These are phyloP conservation scores for Rhizopogon sp. DNA, from an alignment of 768 basidiomycete species.

Conservation along the genomic window DNA sequence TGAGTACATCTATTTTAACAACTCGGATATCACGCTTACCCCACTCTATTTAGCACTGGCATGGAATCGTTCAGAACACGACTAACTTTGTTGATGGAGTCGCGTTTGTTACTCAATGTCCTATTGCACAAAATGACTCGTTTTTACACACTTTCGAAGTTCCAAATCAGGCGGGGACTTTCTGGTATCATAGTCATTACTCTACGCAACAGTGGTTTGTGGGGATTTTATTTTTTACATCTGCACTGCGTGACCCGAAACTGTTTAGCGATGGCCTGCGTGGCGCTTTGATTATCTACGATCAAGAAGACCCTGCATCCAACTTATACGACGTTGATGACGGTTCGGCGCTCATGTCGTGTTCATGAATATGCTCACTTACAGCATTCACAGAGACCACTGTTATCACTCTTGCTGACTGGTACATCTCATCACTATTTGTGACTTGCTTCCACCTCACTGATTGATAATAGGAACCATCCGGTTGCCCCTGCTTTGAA, in stretches of 20 bases:
- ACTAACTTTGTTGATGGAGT: conserved; percentile 43
- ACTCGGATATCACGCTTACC: background rate
- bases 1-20: conserved; percentile 4
- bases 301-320: conserved; percentile 33
- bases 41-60: conserved; percentile 44
- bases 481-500: conserved; percentile 11
- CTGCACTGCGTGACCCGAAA: conserved; percentile 16
- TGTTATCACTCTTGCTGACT: conserved; percentile 37
- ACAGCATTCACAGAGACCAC: conserved; percentile 26
- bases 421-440: conserved; percentile 14
- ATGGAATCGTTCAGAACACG: conserved; percentile 42
- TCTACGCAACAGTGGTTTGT: conserved; percentile 30
- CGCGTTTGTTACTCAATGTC: conserved; percentile 32
- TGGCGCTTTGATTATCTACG: conserved; percentile 37
- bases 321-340: conserved; percentile 40
- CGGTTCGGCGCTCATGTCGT: conserved; percentile 18
- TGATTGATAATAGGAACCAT: conserved; percentile 1
- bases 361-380: conserved; percentile 5
- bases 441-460: background rate
- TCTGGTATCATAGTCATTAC: conserved; percentile 33
- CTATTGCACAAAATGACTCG: conserved; percentile 18
- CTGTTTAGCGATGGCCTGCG: conserved; percentile 32
- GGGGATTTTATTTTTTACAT: conserved; percentile 15
- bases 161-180: conserved; percentile 19
- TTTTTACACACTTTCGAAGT: conserved; percentile 17